A percentile compares a stretch with the other conserved stretches of the same genome.
Conservation (phyloP, 345 rosid species). For the Microcos paniculata region DNA sequence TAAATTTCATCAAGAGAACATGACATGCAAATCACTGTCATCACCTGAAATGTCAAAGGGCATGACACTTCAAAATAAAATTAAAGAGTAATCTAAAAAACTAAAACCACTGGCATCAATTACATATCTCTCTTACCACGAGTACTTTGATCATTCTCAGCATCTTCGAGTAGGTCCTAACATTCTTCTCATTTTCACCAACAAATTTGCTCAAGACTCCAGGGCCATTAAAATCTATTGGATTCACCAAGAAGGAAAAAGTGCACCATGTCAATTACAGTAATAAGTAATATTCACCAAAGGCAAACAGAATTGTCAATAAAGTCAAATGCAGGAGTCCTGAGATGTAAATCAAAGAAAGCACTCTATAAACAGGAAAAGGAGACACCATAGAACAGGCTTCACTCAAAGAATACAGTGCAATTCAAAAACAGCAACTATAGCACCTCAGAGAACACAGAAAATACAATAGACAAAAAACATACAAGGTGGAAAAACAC, state of each 20-base stretch:
- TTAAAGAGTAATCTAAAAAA: conserved; percentile 10
- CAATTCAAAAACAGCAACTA: background rate
- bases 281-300: background rate
- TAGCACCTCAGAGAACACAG: background rate
- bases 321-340: background rate
- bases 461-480: too few species aligned
- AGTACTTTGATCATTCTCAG: conserved; percentile 88
- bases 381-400: too few species aligned
- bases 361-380: too few species aligned
- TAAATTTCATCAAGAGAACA: conserved; percentile 98
- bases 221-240: conserved; percentile 90
- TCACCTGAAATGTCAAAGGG: conserved; percentile 49
- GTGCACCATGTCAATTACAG: conserved; percentile 7
- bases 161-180: conserved; percentile 94
- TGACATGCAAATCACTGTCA: too few species aligned
- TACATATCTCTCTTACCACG: conserved; percentile 57
- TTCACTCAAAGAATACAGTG: too few species aligned
- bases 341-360: too few species aligned
- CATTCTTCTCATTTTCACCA: conserved; percentile 97
- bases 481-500: background rate
- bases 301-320: background rate
- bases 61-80: conserved; percentile 14
- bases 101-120: too few species aligned
- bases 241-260: conserved; percentile 28
- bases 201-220: conserved; percentile 97